A percentile compares a stretch with the other conserved stretches of the same genome.
phyloP scores from a whole-genome alignment of 345 rosid species.

The Bruguiera sexangula region DNA sequence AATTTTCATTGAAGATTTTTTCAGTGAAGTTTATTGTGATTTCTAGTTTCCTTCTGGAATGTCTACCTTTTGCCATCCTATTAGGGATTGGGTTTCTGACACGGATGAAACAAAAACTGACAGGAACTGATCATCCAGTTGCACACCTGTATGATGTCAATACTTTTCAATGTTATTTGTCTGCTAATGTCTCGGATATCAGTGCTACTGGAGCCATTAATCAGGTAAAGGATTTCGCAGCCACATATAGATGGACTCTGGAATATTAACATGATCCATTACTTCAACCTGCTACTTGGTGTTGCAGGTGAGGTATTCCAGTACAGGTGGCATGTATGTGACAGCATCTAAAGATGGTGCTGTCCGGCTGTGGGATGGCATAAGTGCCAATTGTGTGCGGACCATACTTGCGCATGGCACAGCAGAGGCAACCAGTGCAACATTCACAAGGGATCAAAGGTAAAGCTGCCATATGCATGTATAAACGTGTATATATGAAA shows the following conservation, averaged over 20 bases:
- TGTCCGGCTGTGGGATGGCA: constrained; percentile 73
- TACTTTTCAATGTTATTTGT: constrained; percentile 67
- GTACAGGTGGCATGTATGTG: constrained; percentile 70
- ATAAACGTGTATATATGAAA: not conserved
- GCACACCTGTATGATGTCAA: constrained; percentile 80
- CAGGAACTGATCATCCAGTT: constrained; percentile 84
- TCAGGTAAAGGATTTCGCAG: constrained; percentile 44
- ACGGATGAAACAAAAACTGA: constrained; percentile 15
- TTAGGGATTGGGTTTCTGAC: constrained; percentile 15
- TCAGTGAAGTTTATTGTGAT: not conserved
- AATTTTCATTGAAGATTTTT: not conserved
- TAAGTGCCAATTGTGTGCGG: constrained; percentile 60
- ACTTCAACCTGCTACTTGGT: constrained; percentile 9
- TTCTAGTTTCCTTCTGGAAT: no score
- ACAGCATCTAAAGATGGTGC: constrained; percentile 86
- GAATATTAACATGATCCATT: not conserved
- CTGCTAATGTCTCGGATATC: constrained; percentile 54
- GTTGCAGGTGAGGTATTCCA: constrained; percentile 77
- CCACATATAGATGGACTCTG: constrained; percentile 6
- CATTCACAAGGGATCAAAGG: constrained; percentile 81
- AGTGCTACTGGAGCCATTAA: constrained; percentile 71
- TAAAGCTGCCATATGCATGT: constrained; percentile 15
- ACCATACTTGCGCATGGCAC: constrained; percentile 70
- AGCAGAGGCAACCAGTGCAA: constrained; percentile 65
- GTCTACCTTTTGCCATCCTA: no score